A percentile compares a stretch with the other conserved stretches of the same genome.
phyloP scores from a whole-genome alignment of 73 alveolate species.

The Blepharisma stoltei region DNA sequence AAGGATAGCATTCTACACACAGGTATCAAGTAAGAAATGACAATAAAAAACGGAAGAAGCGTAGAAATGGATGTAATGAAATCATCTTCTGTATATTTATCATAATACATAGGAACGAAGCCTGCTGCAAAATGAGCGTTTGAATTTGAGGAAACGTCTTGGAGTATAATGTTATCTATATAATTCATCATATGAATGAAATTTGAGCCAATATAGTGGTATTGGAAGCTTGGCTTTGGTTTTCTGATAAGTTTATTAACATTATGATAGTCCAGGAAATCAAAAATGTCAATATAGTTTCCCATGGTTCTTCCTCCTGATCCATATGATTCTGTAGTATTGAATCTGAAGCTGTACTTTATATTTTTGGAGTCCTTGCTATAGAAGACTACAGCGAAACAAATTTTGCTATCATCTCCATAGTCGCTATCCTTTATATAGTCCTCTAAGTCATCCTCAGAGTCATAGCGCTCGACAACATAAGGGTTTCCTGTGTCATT shows the following conservation, averaged over 20 bases:
- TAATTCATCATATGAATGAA: neutral
- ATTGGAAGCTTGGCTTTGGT: neutral
- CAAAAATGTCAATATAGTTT: neutral
- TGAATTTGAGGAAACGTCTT: neutral
- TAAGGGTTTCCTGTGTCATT: neutral
- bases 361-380: slow-evolving; percentile 24
- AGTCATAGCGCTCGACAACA: neutral
- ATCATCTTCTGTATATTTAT: slow-evolving; percentile 34
- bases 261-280: neutral
- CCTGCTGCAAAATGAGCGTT: slow-evolving; percentile 22
- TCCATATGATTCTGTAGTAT: neutral
- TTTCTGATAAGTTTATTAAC: neutral
- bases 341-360: neutral
- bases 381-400: slow-evolving; percentile 31
- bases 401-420: slow-evolving; percentile 42
- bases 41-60: slow-evolving; percentile 24
- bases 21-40: slow-evolving; percentile 26
- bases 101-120: slow-evolving; percentile 33
- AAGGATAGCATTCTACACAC: slow-evolving; percentile 23
- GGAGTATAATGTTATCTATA: slow-evolving; percentile 26
- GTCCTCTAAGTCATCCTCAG: slow-evolving; percentile 30
- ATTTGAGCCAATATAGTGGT: neutral
- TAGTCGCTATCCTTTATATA: slow-evolving; percentile 41
- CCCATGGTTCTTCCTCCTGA: neutral
- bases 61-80: slow-evolving; percentile 1